Evolutionary conservation across 768 basidiomycete genomes (phyloP).

Genomic region (Rhodosporidiobolus sp.): DNA sequence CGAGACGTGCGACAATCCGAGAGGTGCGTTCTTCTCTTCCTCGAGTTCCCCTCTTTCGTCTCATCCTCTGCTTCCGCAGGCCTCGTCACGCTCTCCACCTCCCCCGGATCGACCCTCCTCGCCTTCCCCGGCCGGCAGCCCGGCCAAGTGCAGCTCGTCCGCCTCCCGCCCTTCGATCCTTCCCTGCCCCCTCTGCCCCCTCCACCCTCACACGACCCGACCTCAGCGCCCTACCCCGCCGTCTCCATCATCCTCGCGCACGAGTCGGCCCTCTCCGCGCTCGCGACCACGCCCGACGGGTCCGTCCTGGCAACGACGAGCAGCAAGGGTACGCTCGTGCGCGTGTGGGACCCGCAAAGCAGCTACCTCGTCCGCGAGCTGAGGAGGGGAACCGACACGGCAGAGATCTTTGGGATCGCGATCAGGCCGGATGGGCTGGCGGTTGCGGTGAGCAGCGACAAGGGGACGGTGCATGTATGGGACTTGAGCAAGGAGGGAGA

Average conservation of each 20-base stretch:
- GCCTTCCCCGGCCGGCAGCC: slow-evolving; percentile 78
- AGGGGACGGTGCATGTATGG: slow-evolving; percentile 89
- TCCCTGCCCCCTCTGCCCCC: slow-evolving; percentile 43
- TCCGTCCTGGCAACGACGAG: slow-evolving; percentile 79
- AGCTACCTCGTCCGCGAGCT: slow-evolving; percentile 76
- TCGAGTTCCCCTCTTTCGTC: neutral
- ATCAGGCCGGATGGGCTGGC: slow-evolving; percentile 75
- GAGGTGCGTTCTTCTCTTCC: slow-evolving; percentile 56
- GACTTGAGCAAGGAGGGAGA: slow-evolving; percentile 54
- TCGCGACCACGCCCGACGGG: slow-evolving; percentile 74
- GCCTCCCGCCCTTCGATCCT: slow-evolving; percentile 72
- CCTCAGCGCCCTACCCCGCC: slow-evolving; percentile 24
- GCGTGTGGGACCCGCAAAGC: slow-evolving; percentile 75
- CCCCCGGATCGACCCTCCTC: slow-evolving; percentile 71
- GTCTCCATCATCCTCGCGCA: slow-evolving; percentile 76
- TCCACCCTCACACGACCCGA: slow-evolving; percentile 32
- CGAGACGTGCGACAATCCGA: slow-evolving; percentile 82
- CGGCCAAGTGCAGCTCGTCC: slow-evolving; percentile 83
- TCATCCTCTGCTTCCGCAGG: slow-evolving; percentile 54
- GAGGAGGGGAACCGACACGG: slow-evolving; percentile 80
- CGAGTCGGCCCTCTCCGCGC: slow-evolving; percentile 69
- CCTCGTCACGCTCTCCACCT: slow-evolving; percentile 74
- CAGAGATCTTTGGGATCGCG: slow-evolving; percentile 83
- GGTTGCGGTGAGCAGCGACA: slow-evolving; percentile 89
- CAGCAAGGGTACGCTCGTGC: slow-evolving; percentile 73